Conservation (phyloP, 257 asterid species). For the Solanum gracilifrons region DNA sequence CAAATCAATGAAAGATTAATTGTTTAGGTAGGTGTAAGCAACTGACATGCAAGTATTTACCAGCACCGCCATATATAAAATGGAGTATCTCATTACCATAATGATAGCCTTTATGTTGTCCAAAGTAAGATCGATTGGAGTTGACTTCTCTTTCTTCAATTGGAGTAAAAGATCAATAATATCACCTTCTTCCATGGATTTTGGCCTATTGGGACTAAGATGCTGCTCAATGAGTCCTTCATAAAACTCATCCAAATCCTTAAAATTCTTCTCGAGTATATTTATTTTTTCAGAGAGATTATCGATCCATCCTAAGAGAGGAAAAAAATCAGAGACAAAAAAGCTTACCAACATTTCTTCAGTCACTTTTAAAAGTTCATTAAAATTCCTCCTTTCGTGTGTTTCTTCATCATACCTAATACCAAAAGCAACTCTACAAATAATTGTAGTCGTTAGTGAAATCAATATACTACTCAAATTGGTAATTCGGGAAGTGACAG, state of each 20-base stretch:
- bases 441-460: not conserved
- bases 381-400: not conserved
- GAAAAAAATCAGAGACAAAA: not conserved
- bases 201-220: not conserved
- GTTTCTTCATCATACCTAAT: not conserved
- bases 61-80: not conserved
- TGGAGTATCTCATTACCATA: not conserved
- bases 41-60: not conserved
- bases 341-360: not conserved
- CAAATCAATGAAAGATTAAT: no score
- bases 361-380: not conserved
- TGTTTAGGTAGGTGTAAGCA: not conserved
- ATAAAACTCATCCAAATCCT: constrained; percentile 8
- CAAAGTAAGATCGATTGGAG: not conserved
- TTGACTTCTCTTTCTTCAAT: no score
- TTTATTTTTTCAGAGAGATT: not conserved
- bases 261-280: not conserved
- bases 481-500: not conserved
- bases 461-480: not conserved
- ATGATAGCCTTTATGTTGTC: not conserved
- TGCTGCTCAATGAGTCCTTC: constrained; percentile 10
- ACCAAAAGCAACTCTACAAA: not conserved
- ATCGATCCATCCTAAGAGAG: not conserved
- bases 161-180: not conserved
- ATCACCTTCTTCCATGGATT: not conserved